Percentiles rank a stretch among this genome's conserved stretches.
These are phyloP conservation scores for Fusarium drepaniforme DNA, from an alignment of 2,329 filamentous ascomycete species.

Conservation along the genomic window DNA sequence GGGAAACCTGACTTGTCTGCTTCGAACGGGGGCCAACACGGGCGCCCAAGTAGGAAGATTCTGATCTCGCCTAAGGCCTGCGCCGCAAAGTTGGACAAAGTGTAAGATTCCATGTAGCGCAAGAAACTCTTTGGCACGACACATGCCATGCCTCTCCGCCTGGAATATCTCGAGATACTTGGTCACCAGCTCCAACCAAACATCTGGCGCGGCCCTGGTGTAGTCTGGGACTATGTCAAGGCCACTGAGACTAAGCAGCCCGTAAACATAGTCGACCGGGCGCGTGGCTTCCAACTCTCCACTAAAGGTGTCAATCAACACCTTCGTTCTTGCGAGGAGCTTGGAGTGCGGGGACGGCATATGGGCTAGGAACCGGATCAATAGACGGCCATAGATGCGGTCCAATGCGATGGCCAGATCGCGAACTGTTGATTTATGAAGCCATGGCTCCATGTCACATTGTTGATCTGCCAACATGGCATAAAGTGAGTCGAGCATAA, in stretches of 20 bases:
- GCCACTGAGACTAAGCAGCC: background rate
- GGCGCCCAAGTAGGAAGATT: constrained; percentile 2
- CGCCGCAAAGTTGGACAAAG: background rate
- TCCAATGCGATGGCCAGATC: background rate
- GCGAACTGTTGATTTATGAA: background rate
- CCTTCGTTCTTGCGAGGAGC: too few species aligned
- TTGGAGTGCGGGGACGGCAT: background rate
- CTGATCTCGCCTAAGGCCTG: background rate
- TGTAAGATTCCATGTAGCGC: accelerated
- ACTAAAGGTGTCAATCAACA: background rate
- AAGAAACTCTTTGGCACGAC: background rate
- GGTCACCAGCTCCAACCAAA: background rate
- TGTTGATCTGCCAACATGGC: accelerated
- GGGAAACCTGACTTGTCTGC: background rate
- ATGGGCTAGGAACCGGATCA: background rate
- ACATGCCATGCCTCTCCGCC: background rate
- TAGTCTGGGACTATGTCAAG: background rate
- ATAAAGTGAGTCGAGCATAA: background rate
- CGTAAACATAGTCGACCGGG: background rate
- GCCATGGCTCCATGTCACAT: too few species aligned
- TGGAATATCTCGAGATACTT: background rate
- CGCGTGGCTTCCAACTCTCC: background rate
- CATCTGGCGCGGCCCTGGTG: background rate
- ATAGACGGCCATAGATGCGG: background rate
- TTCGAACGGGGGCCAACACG: background rate